Evolutionary conservation across 2,329 filamentous ascomycete species (phyloP).

Genomic region (Arthrobotrys iridis): DNA sequence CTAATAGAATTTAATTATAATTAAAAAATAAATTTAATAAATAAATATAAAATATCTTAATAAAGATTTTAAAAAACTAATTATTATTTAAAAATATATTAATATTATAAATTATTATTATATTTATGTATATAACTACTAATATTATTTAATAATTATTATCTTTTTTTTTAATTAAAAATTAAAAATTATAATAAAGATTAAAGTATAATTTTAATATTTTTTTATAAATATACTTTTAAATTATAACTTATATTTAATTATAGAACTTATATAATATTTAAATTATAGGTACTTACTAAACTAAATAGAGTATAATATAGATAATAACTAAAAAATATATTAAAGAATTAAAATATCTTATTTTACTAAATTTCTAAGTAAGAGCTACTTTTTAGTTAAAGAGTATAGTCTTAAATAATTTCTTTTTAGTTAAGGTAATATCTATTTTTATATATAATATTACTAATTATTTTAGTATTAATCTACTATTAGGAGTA

Average conservation of each 20-base stretch:
- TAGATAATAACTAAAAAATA: background rate
- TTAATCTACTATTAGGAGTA: background rate
- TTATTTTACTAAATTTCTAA: too few species aligned
- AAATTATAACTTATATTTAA: background rate
- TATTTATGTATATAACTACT: background rate
- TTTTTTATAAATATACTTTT: background rate
- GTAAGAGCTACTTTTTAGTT: too few species aligned
- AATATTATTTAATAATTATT: background rate
- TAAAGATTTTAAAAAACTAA: background rate
- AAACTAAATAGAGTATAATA: background rate
- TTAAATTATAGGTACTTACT: background rate
- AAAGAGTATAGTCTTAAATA: too few species aligned
- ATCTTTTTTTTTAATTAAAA: background rate
- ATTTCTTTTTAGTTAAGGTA: background rate
- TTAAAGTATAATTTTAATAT: background rate
- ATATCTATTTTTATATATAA: background rate
- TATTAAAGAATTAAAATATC: too few species aligned
- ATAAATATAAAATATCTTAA: background rate
- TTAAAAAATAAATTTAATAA: background rate
- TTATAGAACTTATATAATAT: background rate
- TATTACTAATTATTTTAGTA: too few species aligned
- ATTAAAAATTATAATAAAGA: background rate
- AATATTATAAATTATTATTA: background rate
- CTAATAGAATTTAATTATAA: constrained; percentile 1
- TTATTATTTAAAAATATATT: background rate